Conservation (phyloP, 192 early-diverging fungal species). For the Coemansia sp. region DNA sequence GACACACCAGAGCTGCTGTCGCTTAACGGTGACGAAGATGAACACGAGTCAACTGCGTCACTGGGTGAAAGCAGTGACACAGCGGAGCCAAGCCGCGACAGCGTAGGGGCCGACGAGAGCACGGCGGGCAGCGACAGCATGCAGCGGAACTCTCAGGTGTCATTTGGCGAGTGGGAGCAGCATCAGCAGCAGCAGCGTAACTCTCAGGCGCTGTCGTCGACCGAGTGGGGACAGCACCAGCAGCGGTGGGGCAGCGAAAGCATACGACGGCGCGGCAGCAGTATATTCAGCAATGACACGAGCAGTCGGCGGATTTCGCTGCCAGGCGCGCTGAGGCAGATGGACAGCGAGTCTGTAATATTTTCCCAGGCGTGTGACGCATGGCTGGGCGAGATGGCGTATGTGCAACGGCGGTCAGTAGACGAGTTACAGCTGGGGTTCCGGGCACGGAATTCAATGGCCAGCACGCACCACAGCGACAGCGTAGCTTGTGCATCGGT, state of each 20-base stretch:
- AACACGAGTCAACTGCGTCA: background rate
- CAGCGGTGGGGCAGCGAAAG: background rate
- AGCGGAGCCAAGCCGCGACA: background rate
- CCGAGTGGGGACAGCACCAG: conserved; percentile 1
- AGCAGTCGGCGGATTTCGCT: conserved; percentile 9
- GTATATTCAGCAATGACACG: conserved; percentile 14
- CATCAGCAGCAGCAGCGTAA: background rate
- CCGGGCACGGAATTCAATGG: conserved; percentile 20
- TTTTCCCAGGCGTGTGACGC: conserved; percentile 5
- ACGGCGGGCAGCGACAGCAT: conserved; percentile 11
- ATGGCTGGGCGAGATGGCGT: conserved; percentile 10
- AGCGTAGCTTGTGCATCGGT: background rate
- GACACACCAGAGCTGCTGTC: background rate
- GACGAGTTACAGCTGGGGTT: conserved; percentile 14
- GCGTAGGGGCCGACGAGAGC: conserved; percentile 9
- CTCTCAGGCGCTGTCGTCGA: background rate
- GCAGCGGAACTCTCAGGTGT: conserved; percentile 5
- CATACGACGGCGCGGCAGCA: conserved; percentile 12
- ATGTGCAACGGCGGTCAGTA: conserved; percentile 6
- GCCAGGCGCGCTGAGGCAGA: conserved; percentile 2
- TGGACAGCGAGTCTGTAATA: background rate
- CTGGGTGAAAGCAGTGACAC: background rate
- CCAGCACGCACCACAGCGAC: conserved; percentile 9
- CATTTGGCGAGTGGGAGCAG: conserved; percentile 2
- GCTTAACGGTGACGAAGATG: background rate